phyloP scores from a whole-genome alignment of 1,284 basidiomycete species.

The Trichosporon asahii region DNA sequence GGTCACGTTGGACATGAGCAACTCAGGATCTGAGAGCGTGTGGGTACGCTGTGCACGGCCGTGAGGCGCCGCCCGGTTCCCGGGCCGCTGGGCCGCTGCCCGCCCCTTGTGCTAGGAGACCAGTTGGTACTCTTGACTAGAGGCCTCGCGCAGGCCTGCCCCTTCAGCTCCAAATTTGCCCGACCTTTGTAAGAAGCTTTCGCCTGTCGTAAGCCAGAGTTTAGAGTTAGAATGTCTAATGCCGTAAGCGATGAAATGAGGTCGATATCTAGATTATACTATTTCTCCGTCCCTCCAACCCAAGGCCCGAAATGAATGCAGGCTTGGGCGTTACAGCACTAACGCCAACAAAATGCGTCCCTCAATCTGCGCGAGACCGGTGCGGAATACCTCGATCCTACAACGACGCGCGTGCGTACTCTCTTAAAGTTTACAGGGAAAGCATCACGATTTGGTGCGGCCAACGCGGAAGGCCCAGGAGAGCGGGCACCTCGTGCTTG shows the following conservation, averaged over 20 bases:
- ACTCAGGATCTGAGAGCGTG: not conserved
- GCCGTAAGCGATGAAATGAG: not conserved
- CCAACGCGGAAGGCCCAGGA: not conserved
- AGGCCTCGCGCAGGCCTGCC: not conserved
- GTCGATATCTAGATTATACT: not conserved
- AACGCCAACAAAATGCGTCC: not conserved
- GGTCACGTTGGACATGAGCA: slow-evolving; percentile 5
- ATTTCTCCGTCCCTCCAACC: not conserved
- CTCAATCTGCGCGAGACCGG: not conserved
- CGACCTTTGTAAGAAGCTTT: not conserved
- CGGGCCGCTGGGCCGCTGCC: not conserved
- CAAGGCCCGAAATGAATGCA: not conserved
- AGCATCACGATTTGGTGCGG: not conserved
- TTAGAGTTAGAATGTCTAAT: not conserved
- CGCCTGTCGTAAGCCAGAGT: not conserved
- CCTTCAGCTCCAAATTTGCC: too few relatives aligned
- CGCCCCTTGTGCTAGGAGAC: not conserved
- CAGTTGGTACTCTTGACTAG: not conserved
- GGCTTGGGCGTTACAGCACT: not conserved
- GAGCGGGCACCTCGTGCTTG: not conserved
- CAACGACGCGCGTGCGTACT: not conserved
- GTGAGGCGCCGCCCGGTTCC: not conserved
- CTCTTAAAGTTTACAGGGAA: not conserved
- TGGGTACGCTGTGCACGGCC: not conserved
- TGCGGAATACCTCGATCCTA: not conserved